phyloP scores from a whole-genome alignment of 2,329 filamentous ascomycete species.

The Ceratocystis eucalypticola region DNA sequence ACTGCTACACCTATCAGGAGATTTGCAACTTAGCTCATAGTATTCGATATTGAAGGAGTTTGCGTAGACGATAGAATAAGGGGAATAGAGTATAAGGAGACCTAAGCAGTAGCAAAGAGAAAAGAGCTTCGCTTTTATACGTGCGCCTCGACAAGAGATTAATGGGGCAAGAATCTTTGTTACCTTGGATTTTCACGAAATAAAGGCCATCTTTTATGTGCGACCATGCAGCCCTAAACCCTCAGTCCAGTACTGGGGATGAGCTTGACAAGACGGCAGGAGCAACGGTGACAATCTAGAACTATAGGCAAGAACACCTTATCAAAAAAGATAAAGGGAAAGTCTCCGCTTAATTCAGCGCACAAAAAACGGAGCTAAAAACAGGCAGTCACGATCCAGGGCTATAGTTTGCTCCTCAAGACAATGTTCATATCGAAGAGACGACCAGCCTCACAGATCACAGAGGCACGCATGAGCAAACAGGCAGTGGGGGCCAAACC shows the following conservation, averaged over 20 bases:
- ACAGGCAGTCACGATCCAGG: not conserved
- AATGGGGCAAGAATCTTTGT: not conserved
- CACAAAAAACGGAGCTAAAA: not conserved
- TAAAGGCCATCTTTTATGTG: not conserved
- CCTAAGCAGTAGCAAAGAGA: not conserved
- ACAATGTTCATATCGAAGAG: not conserved
- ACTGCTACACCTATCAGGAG: constrained; percentile 29
- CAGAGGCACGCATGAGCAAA: not conserved
- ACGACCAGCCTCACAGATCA: not conserved
- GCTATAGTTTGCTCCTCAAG: too few species aligned
- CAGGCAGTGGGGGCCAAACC: not conserved
- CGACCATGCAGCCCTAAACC: not conserved
- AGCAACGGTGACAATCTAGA: not conserved
- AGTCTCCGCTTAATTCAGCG: not conserved
- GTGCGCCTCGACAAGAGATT: not conserved
- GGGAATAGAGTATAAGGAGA: not conserved
- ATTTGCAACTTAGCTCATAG: not conserved
- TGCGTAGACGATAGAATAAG: not conserved
- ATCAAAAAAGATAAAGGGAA: not conserved
- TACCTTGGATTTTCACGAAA: not conserved
- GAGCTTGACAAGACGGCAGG: not conserved
- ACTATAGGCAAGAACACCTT: too few species aligned
- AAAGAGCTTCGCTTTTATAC: too few species aligned
- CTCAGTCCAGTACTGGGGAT: not conserved
- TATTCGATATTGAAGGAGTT: not conserved